These are phyloP conservation scores for Aspergillus arachidicola DNA, from an alignment of 2,329 filamentous ascomycete genomes.

Conservation along the genomic window DNA sequence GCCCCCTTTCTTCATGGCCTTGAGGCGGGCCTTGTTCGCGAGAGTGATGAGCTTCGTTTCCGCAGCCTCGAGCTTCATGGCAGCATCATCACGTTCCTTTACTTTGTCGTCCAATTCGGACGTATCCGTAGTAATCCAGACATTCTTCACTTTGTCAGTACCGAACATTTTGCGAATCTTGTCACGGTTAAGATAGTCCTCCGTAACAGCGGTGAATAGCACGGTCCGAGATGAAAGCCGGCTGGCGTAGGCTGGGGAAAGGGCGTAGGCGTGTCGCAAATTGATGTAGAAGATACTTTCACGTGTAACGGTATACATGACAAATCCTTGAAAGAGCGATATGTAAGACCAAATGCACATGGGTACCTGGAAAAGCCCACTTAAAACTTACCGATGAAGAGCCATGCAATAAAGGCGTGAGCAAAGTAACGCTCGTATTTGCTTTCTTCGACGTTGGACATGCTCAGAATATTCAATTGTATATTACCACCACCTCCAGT, in stretches of 20 bases:
- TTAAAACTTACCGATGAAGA: conserved; percentile 65
- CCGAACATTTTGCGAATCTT: conserved; percentile 81
- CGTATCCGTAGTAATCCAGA: conserved; percentile 82
- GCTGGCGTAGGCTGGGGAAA: conserved; percentile 80
- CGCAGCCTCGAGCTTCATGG: conserved; percentile 80
- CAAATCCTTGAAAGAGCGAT: conserved; percentile 58
- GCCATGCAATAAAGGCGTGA: conserved; percentile 76
- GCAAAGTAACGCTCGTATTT: conserved; percentile 74
- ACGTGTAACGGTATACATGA: conserved; percentile 84
- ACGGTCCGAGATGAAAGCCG: conserved; percentile 89
- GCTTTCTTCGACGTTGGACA: conserved; percentile 68
- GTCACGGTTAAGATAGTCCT: conserved; percentile 74
- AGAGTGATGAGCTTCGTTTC: conserved; percentile 83
- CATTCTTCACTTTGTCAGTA: conserved; percentile 70
- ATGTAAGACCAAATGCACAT: background rate
- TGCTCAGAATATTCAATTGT: conserved; percentile 77
- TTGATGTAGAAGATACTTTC: conserved; percentile 93
- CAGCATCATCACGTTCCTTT: conserved; percentile 76
- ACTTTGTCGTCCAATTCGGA: conserved; percentile 79
- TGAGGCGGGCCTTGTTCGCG: conserved; percentile 72
- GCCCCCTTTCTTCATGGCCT: conserved; percentile 63
- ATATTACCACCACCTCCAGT: conserved; percentile 69
- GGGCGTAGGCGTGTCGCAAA: conserved; percentile 85
- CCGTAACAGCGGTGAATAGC: conserved; percentile 82
- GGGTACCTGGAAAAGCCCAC: background rate